Evolutionary conservation across 2,329 filamentous ascomycete species (phyloP), one percentile per base, ranked within the genome.

Genomic region (Diaporthe destruens): DNA sequence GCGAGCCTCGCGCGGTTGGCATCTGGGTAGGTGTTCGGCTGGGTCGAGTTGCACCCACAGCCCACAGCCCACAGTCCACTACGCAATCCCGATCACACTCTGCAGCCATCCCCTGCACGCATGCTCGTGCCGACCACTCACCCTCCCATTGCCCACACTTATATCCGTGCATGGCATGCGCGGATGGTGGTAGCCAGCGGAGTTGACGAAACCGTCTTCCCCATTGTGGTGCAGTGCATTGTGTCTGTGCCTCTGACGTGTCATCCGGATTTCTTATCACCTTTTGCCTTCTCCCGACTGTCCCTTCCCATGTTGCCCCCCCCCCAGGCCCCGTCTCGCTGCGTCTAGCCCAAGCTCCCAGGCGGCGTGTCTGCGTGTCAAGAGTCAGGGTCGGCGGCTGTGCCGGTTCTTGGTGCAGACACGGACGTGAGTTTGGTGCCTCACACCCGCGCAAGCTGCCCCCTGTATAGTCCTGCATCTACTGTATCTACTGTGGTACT

Each of bases 211-310:
- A 53, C 59, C 53, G 56, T 69, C 49, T 51, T 59, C 68, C 39
- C 59, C 72, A 73, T 56, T 39, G 47, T 55, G 55, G 61, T 63
- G 56, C 47, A 29, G 49, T 65, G 72, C 69, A 69, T 44, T 42
- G 57, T 74, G 75, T 69, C 74, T 76, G 75, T 75, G 75, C 67
- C 77, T 77, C 77, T 79, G 77, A 79, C 77, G 77, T 79, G 77
- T 78, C 78, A 77, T 59, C 49, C 42, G 29, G 23, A 39, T 67
- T 67, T 67, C 51, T 20, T 54, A 49, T 49, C 44, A 53, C 72
- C 23, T 49, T 42, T 42, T 34, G 51, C 47, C 49, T 53, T 47
- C 55, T 51, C 56, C 29, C 49, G 36, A 68, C 18, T 56, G 55
- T 44, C 39, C 44, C 56, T 55, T 59, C 61, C 47, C 49, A 51